phyloP scores from a whole-genome alignment of 768 basidiomycete species.

The Termitomyces titanicus region DNA sequence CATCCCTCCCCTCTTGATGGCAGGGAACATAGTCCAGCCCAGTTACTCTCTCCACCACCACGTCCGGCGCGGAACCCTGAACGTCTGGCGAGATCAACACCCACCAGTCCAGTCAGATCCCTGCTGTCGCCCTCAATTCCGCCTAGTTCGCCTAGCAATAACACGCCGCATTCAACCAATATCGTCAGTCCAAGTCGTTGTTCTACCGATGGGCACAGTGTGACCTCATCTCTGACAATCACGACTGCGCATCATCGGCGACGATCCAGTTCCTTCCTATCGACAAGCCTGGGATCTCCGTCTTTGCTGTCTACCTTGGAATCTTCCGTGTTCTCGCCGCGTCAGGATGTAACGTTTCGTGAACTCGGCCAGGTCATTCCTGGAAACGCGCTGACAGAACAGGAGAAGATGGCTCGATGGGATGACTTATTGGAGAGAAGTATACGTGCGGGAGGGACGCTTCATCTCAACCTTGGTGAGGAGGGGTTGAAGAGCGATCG shows the following conservation, averaged over 20 bases:
- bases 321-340: slow-evolving; percentile 12
- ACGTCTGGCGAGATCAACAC: slow-evolving; percentile 8
- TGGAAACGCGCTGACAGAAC: slow-evolving; percentile 47
- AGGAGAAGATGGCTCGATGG: slow-evolving; percentile 73
- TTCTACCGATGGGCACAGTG: slow-evolving; percentile 22
- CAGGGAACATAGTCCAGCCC: not conserved
- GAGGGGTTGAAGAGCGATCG: slow-evolving; percentile 14
- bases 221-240: slow-evolving; percentile 17
- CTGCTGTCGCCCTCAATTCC: not conserved
- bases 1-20: not conserved
- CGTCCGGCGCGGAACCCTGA: slow-evolving; percentile 23
- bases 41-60: slow-evolving; percentile 21
- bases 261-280: slow-evolving; percentile 18
- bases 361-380: slow-evolving; percentile 31
- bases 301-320: too few relatives aligned
- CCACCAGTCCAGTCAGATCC: slow-evolving; percentile 4
- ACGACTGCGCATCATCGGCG: slow-evolving; percentile 9
- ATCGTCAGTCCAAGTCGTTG: slow-evolving; percentile 12
- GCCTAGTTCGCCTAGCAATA: not conserved
- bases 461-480: slow-evolving; percentile 41
- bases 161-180: not conserved
- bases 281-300: not conserved
- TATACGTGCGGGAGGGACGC: slow-evolving; percentile 68
- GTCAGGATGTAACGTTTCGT: slow-evolving; percentile 42
- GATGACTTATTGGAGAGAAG: slow-evolving; percentile 64